Base-by-base conservation (phyloP, 2,329 filamentous ascomycete genomes). In the Colletotrichum tabaci region DNA sequence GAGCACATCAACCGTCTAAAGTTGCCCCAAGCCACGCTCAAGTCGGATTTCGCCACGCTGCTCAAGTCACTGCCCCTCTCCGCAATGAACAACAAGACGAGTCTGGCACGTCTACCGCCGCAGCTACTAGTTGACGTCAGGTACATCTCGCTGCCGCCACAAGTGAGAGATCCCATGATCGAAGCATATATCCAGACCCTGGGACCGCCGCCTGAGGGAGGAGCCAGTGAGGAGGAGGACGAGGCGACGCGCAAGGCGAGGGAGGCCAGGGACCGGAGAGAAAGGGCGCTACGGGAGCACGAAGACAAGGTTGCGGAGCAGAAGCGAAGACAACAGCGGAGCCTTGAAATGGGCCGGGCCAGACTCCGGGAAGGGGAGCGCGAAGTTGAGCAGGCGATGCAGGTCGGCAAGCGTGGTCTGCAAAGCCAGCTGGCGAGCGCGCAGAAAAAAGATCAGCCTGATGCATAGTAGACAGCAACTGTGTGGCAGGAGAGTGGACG, bases 1-100 rank as follows among this genome's bases (percentile, higher is more conserved):
- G 94, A 96, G 69, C 90, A 94, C 77, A 86, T 94, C 74, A 87
- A 84, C 73, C 86, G 92, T 9, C 81, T 95, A 21, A 91, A 93
- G 78, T 84, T 93, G 76, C 87, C 92, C 0, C 87, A 88, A 62
- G 85, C 90, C 0, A 89, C 89, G 5, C 87, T 92, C 40, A 95
- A 93, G 78, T 86, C 90, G 4, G 93, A 96, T 75, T 84, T 96
- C 6, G 88, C 87, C 13, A 84, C 86, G 5, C 82, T 96, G 9
- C 85, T 96, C 16, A 91, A 89, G 74, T 83, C 87, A 7, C 85
- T 92, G 52, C 88, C 93, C 0, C 77, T 87, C 5, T 84, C 85
- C 2, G 75, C 84, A 2, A 85, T 96, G 3, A 91, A 94, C 77
- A 88, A 86, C 73, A 82, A 86, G 58, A 91, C 91, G 0, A 82